These are phyloP conservation scores for Claviceps maximensis DNA, from an alignment of 2,329 filamentous ascomycete genomes.

Conservation along the genomic window DNA sequence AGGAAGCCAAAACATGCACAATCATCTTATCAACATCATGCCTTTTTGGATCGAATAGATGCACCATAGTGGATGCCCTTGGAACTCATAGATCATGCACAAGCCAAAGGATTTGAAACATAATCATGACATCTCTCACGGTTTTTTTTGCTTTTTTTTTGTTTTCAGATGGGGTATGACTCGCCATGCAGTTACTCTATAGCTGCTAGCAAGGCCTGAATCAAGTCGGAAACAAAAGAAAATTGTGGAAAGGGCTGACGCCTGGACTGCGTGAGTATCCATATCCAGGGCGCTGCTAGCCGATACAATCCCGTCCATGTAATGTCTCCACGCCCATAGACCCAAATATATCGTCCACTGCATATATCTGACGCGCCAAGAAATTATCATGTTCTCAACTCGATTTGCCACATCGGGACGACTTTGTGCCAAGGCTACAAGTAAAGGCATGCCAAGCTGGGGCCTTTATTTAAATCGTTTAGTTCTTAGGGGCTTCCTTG, in stretches of 20 bases:
- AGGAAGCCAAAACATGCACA: background rate
- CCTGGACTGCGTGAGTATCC: conserved; percentile 15
- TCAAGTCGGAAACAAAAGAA: conserved; percentile 26
- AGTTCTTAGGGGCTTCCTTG: conserved; percentile 66
- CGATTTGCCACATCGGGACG: conserved; percentile 13
- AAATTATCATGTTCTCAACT: conserved; percentile 18
- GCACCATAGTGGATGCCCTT: background rate
- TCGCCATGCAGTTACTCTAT: conserved; percentile 20
- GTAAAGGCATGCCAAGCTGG: conserved; percentile 13
- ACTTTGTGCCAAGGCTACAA: conserved; percentile 13
- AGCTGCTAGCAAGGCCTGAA: conserved; percentile 19
- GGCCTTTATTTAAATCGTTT: conserved; percentile 10
- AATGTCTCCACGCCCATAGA: conserved; percentile 27
- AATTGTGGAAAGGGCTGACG: conserved; percentile 10
- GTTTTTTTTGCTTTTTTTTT: conserved; percentile 26
- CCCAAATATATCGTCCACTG: conserved; percentile 25
- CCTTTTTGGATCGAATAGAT: background rate
- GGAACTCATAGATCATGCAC: background rate
- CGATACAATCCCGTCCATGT: conserved; percentile 32
- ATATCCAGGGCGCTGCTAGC: conserved; percentile 24
- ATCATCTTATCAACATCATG: background rate
- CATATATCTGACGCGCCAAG: conserved; percentile 21
- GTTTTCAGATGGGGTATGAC: conserved; percentile 12
- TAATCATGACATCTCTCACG: conserved; percentile 22
- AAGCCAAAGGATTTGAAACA: background rate